Evolutionary conservation across 176 grass and related monocot genomes (phyloP).

Genomic region (Sorghum bicolor): Sorghum_bicolor_NCBIv3 NC_012873.2:61115001-61115500

Average conservation of each 20-base stretch:
- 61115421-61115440: neutral
- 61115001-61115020: too few species aligned
- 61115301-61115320: neutral
- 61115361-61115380: neutral
- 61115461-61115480: neutral
- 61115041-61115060: too few species aligned
- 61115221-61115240: neutral
- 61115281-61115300: neutral
- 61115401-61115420: neutral
- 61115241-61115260: neutral
- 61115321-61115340: neutral
- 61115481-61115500: neutral
- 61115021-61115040: too few species aligned
- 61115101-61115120: too few species aligned
- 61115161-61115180: neutral
- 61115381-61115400: neutral
- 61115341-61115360: neutral
- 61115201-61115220: neutral
- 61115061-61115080: too few species aligned
- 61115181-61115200: neutral
- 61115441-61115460: conserved; percentile 1
- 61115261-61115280: neutral
- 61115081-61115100: too few species aligned
- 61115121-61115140: too few species aligned
- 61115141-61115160: too few species aligned